Evolutionary conservation across 179 eudicot genomes (phyloP).

Genomic region (Vitellaria paradoxa): DNA sequence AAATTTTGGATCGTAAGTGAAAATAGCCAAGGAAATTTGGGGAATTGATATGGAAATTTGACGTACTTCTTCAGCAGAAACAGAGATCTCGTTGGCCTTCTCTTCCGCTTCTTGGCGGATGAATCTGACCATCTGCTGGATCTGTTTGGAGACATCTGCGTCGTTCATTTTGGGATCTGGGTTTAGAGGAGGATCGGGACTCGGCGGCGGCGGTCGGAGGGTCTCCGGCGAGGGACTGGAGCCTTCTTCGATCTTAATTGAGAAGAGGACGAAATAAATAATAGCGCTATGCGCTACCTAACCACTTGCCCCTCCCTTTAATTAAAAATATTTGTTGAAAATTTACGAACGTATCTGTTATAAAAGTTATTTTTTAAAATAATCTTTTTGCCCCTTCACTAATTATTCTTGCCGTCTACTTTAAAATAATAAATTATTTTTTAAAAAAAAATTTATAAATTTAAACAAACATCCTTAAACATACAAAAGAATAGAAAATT

Average conservation of each 20-base stretch:
- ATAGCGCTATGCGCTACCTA: no score
- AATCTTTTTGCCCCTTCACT: no score
- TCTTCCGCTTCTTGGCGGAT: slow-evolving; percentile 99
- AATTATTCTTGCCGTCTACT: no score
- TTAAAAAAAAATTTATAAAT: no score
- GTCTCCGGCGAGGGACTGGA: background rate
- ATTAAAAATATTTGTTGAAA: no score
- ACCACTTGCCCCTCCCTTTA: no score
- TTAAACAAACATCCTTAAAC: no score
- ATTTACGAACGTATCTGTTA: no score
- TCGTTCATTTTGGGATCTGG: slow-evolving; percentile 72
- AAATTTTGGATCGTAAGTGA: background rate
- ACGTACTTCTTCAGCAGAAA: slow-evolving; percentile 94
- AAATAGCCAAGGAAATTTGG: background rate
- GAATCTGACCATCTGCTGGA: slow-evolving; percentile 98
- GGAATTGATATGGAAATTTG: background rate
- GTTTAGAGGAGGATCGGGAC: background rate
- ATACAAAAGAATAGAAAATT: no score
- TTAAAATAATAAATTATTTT: no score
- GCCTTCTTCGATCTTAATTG: background rate
- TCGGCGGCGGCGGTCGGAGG: background rate
- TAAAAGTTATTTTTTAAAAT: no score
- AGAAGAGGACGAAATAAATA: slow-evolving; percentile 14
- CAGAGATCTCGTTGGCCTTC: slow-evolving; percentile 96
- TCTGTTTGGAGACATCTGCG: slow-evolving; percentile 94